Evolutionary conservation across 768 basidiomycete genomes (phyloP).

Genomic region (Neoboletus magnificus): DNA sequence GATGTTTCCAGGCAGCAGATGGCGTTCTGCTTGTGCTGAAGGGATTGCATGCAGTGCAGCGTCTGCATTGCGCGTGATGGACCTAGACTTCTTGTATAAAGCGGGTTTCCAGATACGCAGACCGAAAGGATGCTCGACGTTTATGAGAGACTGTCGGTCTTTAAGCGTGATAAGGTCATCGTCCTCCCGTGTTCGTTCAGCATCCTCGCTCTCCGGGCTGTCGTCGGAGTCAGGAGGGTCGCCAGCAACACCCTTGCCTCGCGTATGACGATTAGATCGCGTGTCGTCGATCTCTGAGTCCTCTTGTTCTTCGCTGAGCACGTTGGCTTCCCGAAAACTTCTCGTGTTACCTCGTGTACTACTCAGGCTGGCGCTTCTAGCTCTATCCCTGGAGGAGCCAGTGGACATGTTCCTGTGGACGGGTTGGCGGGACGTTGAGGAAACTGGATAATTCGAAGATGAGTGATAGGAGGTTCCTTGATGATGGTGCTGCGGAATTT

Average conservation of each 20-base stretch:
- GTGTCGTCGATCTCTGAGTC: slow-evolving; percentile 35
- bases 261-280: slow-evolving; percentile 14
- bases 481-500: slow-evolving; percentile 59
- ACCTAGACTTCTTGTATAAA: slow-evolving; percentile 94
- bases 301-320: slow-evolving; percentile 54
- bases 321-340: slow-evolving; percentile 40
- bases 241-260: slow-evolving; percentile 45
- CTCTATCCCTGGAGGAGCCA: slow-evolving; percentile 44
- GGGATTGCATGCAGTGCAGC: slow-evolving; percentile 90
- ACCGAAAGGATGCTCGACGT: slow-evolving; percentile 98
- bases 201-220: slow-evolving; percentile 35
- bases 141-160: slow-evolving; percentile 96
- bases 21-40: slow-evolving; percentile 89
- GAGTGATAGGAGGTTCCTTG: slow-evolving; percentile 69
- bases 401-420: slow-evolving; percentile 50
- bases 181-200: slow-evolving; percentile 36
- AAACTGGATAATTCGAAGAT: slow-evolving; percentile 35
- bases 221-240: slow-evolving; percentile 41
- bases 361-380: slow-evolving; percentile 61
- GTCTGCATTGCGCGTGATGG: slow-evolving; percentile 95
- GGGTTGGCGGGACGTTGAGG: slow-evolving; percentile 46
- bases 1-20: slow-evolving; percentile 90
- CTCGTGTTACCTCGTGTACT: slow-evolving; percentile 51
- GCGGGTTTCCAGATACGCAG: slow-evolving; percentile 99
- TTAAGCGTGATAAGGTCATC: slow-evolving; percentile 89